Percentiles rank a stretch among this genome's conserved stretches.
phyloP scores from a whole-genome alignment of 2,329 filamentous ascomycete species.

The Coniochaeta sp. region DNA sequence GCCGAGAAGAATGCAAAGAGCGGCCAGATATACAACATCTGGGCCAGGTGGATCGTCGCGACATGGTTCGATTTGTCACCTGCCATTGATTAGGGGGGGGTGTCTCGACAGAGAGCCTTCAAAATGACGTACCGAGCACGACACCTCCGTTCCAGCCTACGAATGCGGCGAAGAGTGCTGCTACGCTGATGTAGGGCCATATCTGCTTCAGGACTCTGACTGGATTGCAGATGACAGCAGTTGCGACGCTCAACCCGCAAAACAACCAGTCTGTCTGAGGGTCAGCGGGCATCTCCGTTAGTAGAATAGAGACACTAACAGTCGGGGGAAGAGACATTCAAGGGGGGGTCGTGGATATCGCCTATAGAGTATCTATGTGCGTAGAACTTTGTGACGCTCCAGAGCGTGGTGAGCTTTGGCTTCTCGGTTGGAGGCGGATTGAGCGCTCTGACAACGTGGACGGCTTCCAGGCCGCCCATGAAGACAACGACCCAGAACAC shows the following conservation, averaged over 20 bases:
- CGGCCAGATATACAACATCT: conserved; percentile 94
- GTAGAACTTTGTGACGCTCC: conserved; percentile 29
- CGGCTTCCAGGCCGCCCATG: conserved; percentile 54
- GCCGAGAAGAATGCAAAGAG: conserved; percentile 85
- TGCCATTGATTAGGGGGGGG: conserved; percentile 26
- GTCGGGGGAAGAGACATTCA: conserved; percentile 39
- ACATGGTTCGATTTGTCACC: conserved; percentile 93
- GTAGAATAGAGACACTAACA: conserved; percentile 29
- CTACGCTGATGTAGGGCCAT: conserved; percentile 54
- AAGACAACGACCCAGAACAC: conserved; percentile 90
- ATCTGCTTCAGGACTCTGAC: conserved; percentile 35
- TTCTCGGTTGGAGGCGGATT: conserved; percentile 21
- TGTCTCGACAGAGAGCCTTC: not conserved
- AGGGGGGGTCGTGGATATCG: conserved; percentile 46
- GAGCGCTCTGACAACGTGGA: conserved; percentile 42
- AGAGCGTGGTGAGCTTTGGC: conserved; percentile 21
- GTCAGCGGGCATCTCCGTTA: conserved; percentile 10
- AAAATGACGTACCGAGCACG: conserved; percentile 62
- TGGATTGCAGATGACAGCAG: conserved; percentile 48
- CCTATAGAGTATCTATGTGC: conserved; percentile 38
- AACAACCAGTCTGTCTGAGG: conserved; percentile 40
- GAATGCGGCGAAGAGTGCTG: conserved; percentile 65
- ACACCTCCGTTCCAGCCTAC: conserved; percentile 85
- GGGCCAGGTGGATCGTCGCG: conserved; percentile 78
- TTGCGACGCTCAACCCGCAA: conserved; percentile 54